Percentiles rank a stretch among this genome's conserved stretches.
Conservation (phyloP, 2,329 filamentous ascomycete species). For the Colletotrichum tropicale region DNA sequence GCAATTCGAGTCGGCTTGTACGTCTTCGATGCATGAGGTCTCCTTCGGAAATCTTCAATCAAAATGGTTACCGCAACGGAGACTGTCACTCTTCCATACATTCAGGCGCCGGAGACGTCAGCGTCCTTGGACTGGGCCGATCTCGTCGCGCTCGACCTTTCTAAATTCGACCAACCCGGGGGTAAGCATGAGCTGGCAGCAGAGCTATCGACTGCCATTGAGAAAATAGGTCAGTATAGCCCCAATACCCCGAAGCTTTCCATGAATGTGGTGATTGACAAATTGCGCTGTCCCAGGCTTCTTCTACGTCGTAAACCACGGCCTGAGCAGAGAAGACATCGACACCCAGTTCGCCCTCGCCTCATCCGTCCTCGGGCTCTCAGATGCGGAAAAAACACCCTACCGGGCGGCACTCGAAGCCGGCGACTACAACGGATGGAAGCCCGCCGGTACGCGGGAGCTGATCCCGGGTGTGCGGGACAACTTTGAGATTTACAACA, state of each 20-base stretch:
- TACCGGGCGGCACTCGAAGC: conserved; percentile 49
- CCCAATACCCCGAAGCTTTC: accelerated
- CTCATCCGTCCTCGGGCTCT: conserved; percentile 54
- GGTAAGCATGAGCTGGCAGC: background rate
- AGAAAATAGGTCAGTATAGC: background rate
- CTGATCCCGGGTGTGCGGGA: conserved; percentile 43
- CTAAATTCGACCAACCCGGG: background rate
- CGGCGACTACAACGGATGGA: conserved; percentile 62
- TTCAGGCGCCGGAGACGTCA: background rate
- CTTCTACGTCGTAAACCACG: conserved; percentile 68
- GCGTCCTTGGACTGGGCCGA: background rate
- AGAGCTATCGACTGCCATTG: background rate
- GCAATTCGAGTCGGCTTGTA: background rate
- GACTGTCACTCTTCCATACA: background rate
- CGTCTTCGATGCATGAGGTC: accelerated
- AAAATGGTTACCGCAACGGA: background rate
- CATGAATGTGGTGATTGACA: background rate
- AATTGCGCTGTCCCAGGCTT: background rate
- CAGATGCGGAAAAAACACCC: conserved; percentile 63
- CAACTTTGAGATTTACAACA: conserved; percentile 65
- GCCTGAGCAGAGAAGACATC: conserved; percentile 59
- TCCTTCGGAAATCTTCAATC: background rate
- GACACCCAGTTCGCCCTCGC: conserved; percentile 64
- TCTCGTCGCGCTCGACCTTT: background rate
- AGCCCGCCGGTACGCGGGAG: conserved; percentile 42